phyloP scores from a whole-genome alignment of 1,284 basidiomycete species.

The Volvariella volvacea region DNA sequence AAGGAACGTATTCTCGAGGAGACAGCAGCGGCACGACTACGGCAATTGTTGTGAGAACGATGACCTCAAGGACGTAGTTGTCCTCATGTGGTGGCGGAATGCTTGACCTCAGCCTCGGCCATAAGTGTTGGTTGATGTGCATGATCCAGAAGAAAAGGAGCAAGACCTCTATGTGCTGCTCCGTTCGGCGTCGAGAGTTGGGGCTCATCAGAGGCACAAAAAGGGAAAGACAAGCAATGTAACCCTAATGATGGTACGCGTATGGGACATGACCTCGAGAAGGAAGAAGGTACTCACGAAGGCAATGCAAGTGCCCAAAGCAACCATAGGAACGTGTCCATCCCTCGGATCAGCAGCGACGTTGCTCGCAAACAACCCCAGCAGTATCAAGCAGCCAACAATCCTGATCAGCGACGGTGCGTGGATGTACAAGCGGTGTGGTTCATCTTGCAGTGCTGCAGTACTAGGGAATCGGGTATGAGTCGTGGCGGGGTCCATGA shows the following conservation, averaged over 20 bases:
- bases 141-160: constrained; percentile 1
- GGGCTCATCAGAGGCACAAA: neutral
- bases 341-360: neutral
- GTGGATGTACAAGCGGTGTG: neutral
- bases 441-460: too few species aligned
- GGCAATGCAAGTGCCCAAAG: too few species aligned
- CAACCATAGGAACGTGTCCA: too few species aligned
- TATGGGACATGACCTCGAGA: too few species aligned
- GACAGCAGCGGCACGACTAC: constrained; percentile 8
- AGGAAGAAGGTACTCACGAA: too few species aligned
- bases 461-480: too few species aligned
- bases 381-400: neutral
- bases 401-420: neutral
- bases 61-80: constrained; percentile 1
- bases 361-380: neutral
- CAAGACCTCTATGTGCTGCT: neutral
- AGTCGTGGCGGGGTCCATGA: too few species aligned
- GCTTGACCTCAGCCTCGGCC: constrained; percentile 5
- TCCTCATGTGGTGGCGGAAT: too few species aligned
- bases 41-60: constrained; percentile 1
- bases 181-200: neutral
- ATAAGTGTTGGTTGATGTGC: constrained; percentile 9
- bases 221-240: too few species aligned
- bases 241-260: too few species aligned
- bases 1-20: neutral